A percentile compares a stretch with the other conserved stretches of the same genome.
Conservation (phyloP, 768 basidiomycete genomes). For the Panaeolus cyanescens region DNA sequence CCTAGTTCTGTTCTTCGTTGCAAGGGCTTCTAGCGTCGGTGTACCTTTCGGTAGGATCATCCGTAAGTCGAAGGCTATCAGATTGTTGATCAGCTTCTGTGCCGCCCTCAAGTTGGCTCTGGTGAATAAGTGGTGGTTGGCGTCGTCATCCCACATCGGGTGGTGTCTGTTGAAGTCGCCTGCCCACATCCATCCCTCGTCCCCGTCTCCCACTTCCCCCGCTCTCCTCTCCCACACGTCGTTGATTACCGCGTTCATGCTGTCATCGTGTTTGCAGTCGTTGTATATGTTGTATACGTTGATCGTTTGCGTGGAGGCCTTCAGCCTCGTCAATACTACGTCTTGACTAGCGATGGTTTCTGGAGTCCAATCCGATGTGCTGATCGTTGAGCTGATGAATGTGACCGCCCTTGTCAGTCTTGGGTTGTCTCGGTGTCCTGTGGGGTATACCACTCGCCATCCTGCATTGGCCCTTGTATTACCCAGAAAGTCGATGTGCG, state of each 20-base stretch:
- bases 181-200: slow-evolving; percentile 25
- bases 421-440: slow-evolving; percentile 1
- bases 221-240: too few relatives aligned
- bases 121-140: slow-evolving; percentile 22
- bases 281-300: not conserved
- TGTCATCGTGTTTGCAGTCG: slow-evolving; percentile 8
- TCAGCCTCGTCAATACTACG: slow-evolving; percentile 6
- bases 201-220: not conserved
- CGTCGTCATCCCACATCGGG: slow-evolving; percentile 36
- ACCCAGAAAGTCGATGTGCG: slow-evolving; percentile 24
- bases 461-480: slow-evolving; percentile 13
- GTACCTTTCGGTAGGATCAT: slow-evolving; percentile 29
- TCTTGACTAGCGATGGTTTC: slow-evolving; percentile 20
- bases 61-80: slow-evolving; percentile 20
- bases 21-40: slow-evolving; percentile 28
- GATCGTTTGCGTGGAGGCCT: not conserved
- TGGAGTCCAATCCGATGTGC: slow-evolving; percentile 22
- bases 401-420: slow-evolving; percentile 14
- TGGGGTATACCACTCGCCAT: slow-evolving; percentile 13
- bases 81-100: slow-evolving; percentile 22
- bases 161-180: slow-evolving; percentile 46
- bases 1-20: slow-evolving; percentile 34
- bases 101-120: slow-evolving; percentile 11
- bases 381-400: slow-evolving; percentile 16
- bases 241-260: too few relatives aligned